Conservation (phyloP, 805 yeast species). For the Nakazawaea ambrosiae region DNA sequence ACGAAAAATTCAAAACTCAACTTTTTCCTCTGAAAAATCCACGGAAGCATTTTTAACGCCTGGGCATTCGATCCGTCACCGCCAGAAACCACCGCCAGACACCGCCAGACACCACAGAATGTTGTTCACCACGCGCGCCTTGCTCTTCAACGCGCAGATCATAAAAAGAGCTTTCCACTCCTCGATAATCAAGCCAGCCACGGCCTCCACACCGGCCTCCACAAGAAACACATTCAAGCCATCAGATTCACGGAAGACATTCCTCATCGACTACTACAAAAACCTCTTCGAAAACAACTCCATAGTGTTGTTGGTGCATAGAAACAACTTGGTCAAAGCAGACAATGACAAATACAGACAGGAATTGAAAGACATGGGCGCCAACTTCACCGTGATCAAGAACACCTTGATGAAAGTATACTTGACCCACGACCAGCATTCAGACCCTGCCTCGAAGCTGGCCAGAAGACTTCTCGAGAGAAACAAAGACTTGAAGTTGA, state of each 20-base stretch:
- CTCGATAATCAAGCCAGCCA: too few relatives aligned
- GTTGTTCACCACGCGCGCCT: too few relatives aligned
- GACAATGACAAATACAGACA: conserved; percentile 63
- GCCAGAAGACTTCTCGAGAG: conserved; percentile 33
- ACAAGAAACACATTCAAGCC: conserved; percentile 36
- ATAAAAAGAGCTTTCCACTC: too few relatives aligned
- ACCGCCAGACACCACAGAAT: too few relatives aligned
- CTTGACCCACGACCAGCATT: conserved; percentile 49
- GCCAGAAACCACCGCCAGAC: too few relatives aligned
- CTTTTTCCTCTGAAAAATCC: too few relatives aligned
- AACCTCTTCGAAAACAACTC: conserved; percentile 60
- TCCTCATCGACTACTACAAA: conserved; percentile 73
- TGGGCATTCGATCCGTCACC: too few relatives aligned
- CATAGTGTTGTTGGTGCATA: conserved; percentile 74
- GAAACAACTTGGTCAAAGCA: conserved; percentile 65
- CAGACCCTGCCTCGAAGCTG: conserved; percentile 65
- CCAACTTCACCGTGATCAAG: conserved; percentile 60
- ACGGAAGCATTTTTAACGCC: too few relatives aligned
- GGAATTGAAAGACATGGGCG: conserved; percentile 61
- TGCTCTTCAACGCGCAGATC: too few relatives aligned
- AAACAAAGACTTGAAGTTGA: conserved; percentile 24
- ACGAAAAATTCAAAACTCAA: too few relatives aligned
- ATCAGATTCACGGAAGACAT: conserved; percentile 73
- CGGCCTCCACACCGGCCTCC: neutral
- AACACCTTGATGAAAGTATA: conserved; percentile 68